Conservation (phyloP, 257 asterid genomes). For the Solanum piurae region DNA sequence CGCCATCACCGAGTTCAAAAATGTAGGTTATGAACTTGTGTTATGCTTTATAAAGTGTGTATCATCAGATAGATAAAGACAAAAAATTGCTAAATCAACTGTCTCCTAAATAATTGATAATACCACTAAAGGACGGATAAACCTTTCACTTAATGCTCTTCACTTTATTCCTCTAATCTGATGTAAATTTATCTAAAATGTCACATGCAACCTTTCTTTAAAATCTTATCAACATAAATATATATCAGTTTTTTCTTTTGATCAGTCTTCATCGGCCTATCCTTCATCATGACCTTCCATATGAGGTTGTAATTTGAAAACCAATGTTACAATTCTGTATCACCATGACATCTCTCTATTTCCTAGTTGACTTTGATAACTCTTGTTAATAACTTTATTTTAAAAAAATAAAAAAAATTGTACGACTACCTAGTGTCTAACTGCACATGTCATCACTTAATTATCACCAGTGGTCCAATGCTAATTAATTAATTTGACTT, state of each 20-base stretch:
- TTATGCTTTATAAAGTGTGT: not conserved
- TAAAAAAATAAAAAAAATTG: not conserved
- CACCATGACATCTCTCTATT: not conserved
- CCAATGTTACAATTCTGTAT: not conserved
- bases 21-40: not conserved
- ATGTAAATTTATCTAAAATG: not conserved
- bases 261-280: not conserved
- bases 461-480: not conserved
- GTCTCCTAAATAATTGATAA: not conserved
- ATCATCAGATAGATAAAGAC: not conserved
- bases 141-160: not conserved
- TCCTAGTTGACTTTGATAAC: not conserved
- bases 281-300: not conserved
- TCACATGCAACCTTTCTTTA: not conserved
- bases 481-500: constrained; percentile 7
- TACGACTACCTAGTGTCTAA: not conserved
- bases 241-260: not conserved
- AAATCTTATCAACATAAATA: not conserved
- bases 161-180: not conserved
- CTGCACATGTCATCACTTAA: not conserved
- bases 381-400: not conserved
- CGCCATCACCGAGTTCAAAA: not conserved
- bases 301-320: not conserved
- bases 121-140: not conserved
- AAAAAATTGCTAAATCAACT: no score